Base-by-base conservation (phyloP, 2,329 filamentous ascomycete genomes). In the Alternaria viburni region DNA sequence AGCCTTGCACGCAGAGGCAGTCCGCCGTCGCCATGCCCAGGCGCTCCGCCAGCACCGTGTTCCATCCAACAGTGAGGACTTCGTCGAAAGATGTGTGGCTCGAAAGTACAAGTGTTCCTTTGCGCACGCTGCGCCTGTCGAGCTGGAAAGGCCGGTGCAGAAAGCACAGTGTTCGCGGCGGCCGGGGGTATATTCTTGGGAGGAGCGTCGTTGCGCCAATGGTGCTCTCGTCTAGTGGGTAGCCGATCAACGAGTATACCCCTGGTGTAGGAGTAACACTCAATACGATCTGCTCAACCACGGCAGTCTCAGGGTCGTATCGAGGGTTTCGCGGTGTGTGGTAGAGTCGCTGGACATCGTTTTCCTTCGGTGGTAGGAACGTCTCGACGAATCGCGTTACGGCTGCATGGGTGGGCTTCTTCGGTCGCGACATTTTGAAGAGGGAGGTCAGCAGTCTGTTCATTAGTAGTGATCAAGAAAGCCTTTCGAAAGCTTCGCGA, bases 51-150 rank as follows among this genome's bases (percentile, higher is more conserved):
- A 81, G 64, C 6, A 69, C 69, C 5, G 67, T 57, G 46, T 82
- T 82, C 73, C 75, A 81, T 8, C 79, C 80, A 7, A 80, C 76
- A 3, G 80, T 81, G 41, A 81, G 64, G 11, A 77, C 59, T 59
- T 81, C 78, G 47, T 81, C 79, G 47, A 81, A 81, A 7, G 74
- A 73, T 8, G 70, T 75, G 46, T 81, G 79, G 63, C 74, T 78
- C 8, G 78, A 71, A 10, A 81, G 66, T 12, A 80, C 73, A 41
- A 78, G 67, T 1, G 71, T 70, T 19, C 71, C 71, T 54, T 62
- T 68, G 46, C 71, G 70, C 28, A 79, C 66, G 26, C 68, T 69
- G 17, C 69, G 67, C 13, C 74, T 69, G 45, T 76, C 72, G 44
- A 79, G 75, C 5, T 64, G 65, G 62, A 75, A 78, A 6, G 77